These are phyloP conservation scores for Solanum pennellii DNA, from an alignment of 257 asterid species.

Conservation along the genomic window DNA sequence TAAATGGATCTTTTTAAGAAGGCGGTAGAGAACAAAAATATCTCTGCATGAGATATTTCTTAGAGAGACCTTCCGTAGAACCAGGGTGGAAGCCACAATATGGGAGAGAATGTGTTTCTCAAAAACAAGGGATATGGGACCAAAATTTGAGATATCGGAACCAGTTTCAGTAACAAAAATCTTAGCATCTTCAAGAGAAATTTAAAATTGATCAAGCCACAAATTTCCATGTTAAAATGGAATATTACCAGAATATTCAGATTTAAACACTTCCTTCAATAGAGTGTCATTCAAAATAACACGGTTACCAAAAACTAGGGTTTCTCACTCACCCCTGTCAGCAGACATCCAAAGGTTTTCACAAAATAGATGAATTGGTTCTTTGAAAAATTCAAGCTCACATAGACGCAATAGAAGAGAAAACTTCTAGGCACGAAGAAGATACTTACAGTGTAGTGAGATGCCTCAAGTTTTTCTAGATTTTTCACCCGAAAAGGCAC, in stretches of 20 bases:
- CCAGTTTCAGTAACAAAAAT: background rate
- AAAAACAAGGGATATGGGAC: background rate
- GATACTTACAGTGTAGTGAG: too few species aligned
- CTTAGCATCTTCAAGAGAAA: background rate
- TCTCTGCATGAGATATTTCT: background rate
- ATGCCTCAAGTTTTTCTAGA: too few species aligned
- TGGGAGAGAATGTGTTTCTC: background rate
- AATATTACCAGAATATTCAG: background rate
- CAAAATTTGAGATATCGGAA: background rate
- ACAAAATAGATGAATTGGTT: too few species aligned
- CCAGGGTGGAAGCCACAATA: background rate
- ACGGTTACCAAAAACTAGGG: too few species aligned
- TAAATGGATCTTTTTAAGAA: too few species aligned
- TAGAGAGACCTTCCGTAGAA: background rate
- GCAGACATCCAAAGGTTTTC: too few species aligned
- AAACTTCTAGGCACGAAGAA: too few species aligned
- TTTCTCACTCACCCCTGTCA: too few species aligned
- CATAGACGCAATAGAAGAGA: too few species aligned
- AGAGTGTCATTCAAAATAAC: background rate
- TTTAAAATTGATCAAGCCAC: too few species aligned
- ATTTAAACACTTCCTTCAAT: background rate
- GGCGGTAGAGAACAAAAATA: background rate
- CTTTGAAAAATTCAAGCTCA: too few species aligned
- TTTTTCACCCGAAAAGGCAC: too few species aligned
- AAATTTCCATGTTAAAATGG: background rate